Evolutionary conservation across 176 grass and related monocot species (phyloP).

Genomic region (Carex cristatella): DNA sequence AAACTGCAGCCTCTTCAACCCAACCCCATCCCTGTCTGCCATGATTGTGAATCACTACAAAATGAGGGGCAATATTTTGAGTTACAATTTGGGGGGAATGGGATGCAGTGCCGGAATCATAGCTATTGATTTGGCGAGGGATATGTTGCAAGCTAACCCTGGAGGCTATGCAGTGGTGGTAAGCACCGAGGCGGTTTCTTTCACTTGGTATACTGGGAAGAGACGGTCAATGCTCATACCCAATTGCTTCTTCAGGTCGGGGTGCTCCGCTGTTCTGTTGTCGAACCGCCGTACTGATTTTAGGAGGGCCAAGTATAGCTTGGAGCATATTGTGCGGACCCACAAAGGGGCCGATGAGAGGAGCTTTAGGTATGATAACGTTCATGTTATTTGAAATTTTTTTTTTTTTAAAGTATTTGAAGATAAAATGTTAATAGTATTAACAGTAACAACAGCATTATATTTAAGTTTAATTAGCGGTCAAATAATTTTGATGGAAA

Average conservation of each 20-base stretch:
- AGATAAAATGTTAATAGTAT: background rate
- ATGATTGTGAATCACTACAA: slow-evolving; percentile 99
- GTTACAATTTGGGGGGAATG: slow-evolving; percentile 99
- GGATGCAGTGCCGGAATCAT: slow-evolving; percentile 92
- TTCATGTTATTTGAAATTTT: background rate
- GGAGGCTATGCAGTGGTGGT: slow-evolving; percentile 70
- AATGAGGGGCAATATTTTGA: slow-evolving; percentile 95
- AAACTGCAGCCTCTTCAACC: slow-evolving; percentile 99
- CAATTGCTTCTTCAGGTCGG: slow-evolving; percentile 84
- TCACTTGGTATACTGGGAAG: slow-evolving; percentile 86
- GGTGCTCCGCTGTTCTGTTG: slow-evolving; percentile 66
- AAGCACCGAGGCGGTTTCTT: slow-evolving; percentile 84
- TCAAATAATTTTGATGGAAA: too few relatives aligned
- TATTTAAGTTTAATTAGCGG: background rate
- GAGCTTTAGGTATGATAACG: slow-evolving; percentile 39
- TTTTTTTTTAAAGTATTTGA: background rate
- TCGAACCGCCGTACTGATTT: slow-evolving; percentile 85
- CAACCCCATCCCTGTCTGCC: slow-evolving; percentile 81
- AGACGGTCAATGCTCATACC: slow-evolving; percentile 92
- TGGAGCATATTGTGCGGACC: slow-evolving; percentile 95
- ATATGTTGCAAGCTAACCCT: slow-evolving; percentile 94
- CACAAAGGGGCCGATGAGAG: slow-evolving; percentile 92
- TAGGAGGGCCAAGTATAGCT: slow-evolving; percentile 81
- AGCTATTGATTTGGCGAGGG: slow-evolving; percentile 69
- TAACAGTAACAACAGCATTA: background rate